These are phyloP conservation scores for Rhododendron griersonianum DNA, from an alignment of 148 eudicot species.

Conservation along the genomic window DNA sequence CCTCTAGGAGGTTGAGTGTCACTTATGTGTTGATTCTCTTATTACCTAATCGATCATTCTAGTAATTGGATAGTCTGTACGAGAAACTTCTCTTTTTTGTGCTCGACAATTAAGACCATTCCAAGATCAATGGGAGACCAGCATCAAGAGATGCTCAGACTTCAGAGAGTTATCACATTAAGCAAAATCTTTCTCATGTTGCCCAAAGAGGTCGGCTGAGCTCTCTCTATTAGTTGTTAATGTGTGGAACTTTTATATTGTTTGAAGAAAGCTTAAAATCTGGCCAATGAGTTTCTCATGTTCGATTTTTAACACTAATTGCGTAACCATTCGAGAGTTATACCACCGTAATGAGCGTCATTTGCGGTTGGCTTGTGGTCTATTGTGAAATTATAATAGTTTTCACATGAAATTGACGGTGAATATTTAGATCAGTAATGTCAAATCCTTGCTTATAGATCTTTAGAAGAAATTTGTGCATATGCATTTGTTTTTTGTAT, in stretches of 20 bases:
- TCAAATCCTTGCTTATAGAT: not conserved
- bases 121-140: not conserved
- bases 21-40: not conserved
- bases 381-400: not conserved
- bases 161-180: not conserved
- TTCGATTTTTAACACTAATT: not conserved
- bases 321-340: not conserved
- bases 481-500: not conserved
- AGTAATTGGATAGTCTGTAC: not conserved
- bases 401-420: not conserved
- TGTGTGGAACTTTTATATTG: not conserved
- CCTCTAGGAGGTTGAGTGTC: not conserved
- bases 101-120: not conserved
- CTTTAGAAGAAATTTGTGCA: not conserved
- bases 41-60: not conserved
- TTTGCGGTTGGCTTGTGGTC: not conserved
- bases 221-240: not conserved
- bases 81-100: not conserved
- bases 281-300: not conserved
- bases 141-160: not conserved
- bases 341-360: not conserved
- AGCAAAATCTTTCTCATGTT: not conserved
- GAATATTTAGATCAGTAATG: not conserved
- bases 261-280: not conserved
- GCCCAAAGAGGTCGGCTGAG: not conserved